Evolutionary conservation across 2,329 filamentous ascomycete genomes (phyloP).

Genomic region (Neopestalotiopsis rosae): DNA sequence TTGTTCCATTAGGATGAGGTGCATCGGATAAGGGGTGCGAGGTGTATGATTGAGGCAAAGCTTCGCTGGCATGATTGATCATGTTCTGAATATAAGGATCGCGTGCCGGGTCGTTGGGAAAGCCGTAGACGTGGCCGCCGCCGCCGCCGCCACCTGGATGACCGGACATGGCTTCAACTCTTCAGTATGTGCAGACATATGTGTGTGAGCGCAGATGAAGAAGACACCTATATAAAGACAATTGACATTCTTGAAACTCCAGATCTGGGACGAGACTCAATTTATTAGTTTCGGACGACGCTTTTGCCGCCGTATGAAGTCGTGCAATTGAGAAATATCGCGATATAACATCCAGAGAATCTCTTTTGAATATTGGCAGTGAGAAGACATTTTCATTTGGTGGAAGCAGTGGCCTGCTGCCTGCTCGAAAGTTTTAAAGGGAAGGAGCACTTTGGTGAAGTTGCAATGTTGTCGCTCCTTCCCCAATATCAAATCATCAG

Average conservation of each 20-base stretch:
- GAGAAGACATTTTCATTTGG: not conserved
- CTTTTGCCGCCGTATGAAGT: not conserved
- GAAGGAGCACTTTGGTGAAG: conserved; percentile 10
- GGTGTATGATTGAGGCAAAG: conserved; percentile 25
- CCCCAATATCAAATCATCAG: not conserved
- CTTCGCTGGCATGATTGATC: conserved; percentile 31
- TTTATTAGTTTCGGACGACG: not conserved
- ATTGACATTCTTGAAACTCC: not conserved
- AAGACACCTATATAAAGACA: not conserved
- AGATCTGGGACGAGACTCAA: not conserved
- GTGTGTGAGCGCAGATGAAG: not conserved
- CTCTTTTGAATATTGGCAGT: not conserved
- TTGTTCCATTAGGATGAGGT: not conserved
- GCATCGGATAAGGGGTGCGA: conserved; percentile 20
- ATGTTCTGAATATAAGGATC: conserved; percentile 36
- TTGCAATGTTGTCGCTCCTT: conserved; percentile 3
- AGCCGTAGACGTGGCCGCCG: conserved; percentile 25
- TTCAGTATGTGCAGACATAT: not conserved
- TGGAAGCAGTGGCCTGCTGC: conserved; percentile 3
- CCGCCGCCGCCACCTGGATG: conserved; percentile 12
- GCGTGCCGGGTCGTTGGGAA: conserved; percentile 21
- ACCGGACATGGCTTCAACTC: conserved; percentile 28
- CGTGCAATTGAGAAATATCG: not conserved
- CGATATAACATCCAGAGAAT: not conserved
- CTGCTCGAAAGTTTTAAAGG: not conserved